Base-by-base conservation (phyloP, 768 basidiomycete genomes). In the Lentinula aciculospora region DNA sequence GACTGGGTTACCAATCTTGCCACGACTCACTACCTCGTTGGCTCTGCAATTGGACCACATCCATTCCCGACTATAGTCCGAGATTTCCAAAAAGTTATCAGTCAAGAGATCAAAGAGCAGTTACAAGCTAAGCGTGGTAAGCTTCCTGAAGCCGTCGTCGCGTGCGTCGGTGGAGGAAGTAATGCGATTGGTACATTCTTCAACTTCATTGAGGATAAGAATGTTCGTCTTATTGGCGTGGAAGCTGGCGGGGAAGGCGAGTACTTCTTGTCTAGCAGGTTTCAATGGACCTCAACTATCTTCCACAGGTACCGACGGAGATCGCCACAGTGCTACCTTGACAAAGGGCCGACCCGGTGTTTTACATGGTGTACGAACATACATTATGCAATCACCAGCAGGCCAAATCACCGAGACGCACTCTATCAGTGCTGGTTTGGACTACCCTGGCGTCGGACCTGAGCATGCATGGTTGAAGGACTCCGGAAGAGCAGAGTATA, bases 31-130 rank as follows among this genome's bases (percentile, higher is more conserved):
- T 99, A 98, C 74, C 84, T 98, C 62, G 92, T 99, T 61, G 97
- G 97, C 29, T 98, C 95, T 15, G 93, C 86, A 42, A 98, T 99
- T 63, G 97, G 97, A 15, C 97, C 97, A 3, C 95, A 98, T 71
- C 97, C 97, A 2, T 98, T 99, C 85, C 97, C 97, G 1, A 98
- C 97, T 21, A 92, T 99, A 58, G 97, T 99, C 42, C 88, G 97
- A 47, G 97, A 99, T 72, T 98, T 95, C 82, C 97, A 99, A 69
- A 86, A 87, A 63, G 83, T 98, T 36, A 99, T 99, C 63, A 89
- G 96, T 2, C 76, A 87, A 68, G 97, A 99, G 74, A 97, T 98
- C 75, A 98, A 94, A 72, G 73, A 74, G 17, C 97, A 98, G 71
- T 69, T 98, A 61, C 71, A 81, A 53, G 86, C 82, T 53, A 73